Base-by-base conservation (phyloP, 352 stramenopile genomes). In the Pythium periplocum region DNA sequence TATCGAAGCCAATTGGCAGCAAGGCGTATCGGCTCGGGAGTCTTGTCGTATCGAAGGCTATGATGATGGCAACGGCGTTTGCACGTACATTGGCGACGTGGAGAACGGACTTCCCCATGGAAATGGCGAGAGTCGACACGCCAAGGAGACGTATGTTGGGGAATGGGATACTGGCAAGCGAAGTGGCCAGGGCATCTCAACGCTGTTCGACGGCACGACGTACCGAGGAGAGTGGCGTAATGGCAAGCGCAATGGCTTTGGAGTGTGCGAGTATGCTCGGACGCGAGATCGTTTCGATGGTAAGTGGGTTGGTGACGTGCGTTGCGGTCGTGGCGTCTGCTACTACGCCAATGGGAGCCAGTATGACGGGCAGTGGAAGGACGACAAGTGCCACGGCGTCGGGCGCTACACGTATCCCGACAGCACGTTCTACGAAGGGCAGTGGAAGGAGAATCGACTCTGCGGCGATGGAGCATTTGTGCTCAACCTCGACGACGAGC, bases 191-290 rank as follows among this genome's bases (percentile, higher is more conserved):
- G 78, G 77, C 3, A 61, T 76, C 8, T 59, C 48, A 6, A 90
- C 73, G 9, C 58, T 83, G 3, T 59, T 61, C 0, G 88, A 97
- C 52, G 83, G 87, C n/a, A 93, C 83, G 5, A 75, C 79, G 17
- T 96, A 93, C 57, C 69, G 59, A 4, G 88, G 88, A 33, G 83
- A 94, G 51, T 97, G 83, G 83, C 73, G 77, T 41, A 91, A 86
- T 39, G 78, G 84, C 41, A 84, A 86, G 41, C 75, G 83, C 34
- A 95, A 96, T 53, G 86, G 88, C 38, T 91, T 93, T 51, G 87
- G 88, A 7, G 64, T 57, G 17, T 90, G 78, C 39, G 48, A 66
- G 8, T 89, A 86, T 45, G 68, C 61, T 38, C 68, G 67, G 17
- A 83, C 62, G 49, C 74, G 67, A 44, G 84, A 79, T 40, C 62